Conservation (phyloP, 768 basidiomycete species). For the Russula ochroleuca region DNA sequence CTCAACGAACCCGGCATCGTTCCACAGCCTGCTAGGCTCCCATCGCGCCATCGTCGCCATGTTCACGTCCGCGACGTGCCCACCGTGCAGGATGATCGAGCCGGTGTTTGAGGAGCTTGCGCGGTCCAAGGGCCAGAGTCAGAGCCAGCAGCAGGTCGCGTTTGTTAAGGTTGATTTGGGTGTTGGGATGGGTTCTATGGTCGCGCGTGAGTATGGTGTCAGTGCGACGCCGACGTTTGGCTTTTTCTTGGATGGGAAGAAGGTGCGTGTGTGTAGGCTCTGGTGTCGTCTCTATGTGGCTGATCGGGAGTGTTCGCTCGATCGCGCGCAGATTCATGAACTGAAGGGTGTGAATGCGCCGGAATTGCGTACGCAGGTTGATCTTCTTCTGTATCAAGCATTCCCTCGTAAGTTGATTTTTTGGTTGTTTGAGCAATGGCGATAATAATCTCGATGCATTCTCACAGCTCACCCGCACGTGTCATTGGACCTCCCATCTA, state of each 20-base stretch:
- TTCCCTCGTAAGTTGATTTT: constrained; percentile 63
- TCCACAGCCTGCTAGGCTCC: constrained; percentile 56
- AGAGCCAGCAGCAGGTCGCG: constrained; percentile 39
- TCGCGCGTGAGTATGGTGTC: constrained; percentile 63
- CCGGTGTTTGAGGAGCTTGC: constrained; percentile 80
- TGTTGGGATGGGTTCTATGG: constrained; percentile 55
- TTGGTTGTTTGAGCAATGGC: neutral
- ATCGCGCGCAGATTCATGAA: constrained; percentile 51
- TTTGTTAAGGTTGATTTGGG: constrained; percentile 85
- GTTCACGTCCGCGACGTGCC: constrained; percentile 74
- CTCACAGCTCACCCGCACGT: constrained; percentile 70
- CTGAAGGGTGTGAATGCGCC: constrained; percentile 64
- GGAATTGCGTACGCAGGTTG: constrained; percentile 69
- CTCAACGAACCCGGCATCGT: constrained; percentile 69
- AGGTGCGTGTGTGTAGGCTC: constrained; percentile 42
- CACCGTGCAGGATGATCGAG: constrained; percentile 79
- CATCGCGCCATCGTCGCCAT: constrained; percentile 75
- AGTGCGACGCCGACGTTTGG: constrained; percentile 83
- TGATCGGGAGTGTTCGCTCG: neutral
- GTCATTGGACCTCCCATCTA: constrained; percentile 51
- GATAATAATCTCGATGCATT: neutral
- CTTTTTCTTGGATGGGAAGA: constrained; percentile 75
- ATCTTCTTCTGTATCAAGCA: constrained; percentile 67
- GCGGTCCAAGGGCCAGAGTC: constrained; percentile 50
- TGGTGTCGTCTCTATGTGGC: neutral